Evolutionary conservation across 768 basidiomycete genomes (phyloP).

Genomic region (Mycena galopus): DNA sequence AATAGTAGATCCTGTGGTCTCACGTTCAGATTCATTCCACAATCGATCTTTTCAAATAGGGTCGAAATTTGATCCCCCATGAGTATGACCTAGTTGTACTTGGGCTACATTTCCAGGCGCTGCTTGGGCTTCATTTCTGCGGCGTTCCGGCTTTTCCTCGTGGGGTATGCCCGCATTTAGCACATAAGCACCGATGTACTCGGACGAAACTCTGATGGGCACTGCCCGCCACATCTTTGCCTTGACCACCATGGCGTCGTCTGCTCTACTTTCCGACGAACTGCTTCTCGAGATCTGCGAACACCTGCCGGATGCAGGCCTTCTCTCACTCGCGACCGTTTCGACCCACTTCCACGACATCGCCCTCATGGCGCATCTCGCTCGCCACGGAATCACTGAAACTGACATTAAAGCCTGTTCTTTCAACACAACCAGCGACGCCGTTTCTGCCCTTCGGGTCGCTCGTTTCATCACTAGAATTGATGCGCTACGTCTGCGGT

Average conservation of each 20-base stretch:
- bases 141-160: too few species aligned
- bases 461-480: constrained; percentile 16
- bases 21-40: too few species aligned
- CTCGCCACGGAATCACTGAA: constrained; percentile 24
- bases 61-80: too few species aligned
- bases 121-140: too few species aligned
- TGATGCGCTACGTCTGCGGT: background rate
- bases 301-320: constrained; percentile 6
- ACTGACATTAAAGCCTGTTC: background rate
- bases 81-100: too few species aligned
- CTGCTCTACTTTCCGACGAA: constrained; percentile 11
- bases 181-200: too few species aligned
- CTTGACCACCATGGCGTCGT: background rate
- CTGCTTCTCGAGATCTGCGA: constrained; percentile 19
- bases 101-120: too few species aligned
- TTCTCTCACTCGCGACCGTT: constrained; percentile 10
- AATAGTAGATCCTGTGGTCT: too few species aligned
- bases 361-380: constrained; percentile 16
- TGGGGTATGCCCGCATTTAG: too few species aligned
- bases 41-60: too few species aligned
- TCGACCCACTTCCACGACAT: constrained; percentile 23
- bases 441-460: constrained; percentile 8
- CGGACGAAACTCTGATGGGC: too few species aligned
- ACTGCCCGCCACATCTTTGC: too few species aligned
- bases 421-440: constrained; percentile 3